Evolutionary conservation across 768 basidiomycete genomes (phyloP), one percentile per base, ranked within the genome.

Genomic region (Naganishia kalamii): DNA sequence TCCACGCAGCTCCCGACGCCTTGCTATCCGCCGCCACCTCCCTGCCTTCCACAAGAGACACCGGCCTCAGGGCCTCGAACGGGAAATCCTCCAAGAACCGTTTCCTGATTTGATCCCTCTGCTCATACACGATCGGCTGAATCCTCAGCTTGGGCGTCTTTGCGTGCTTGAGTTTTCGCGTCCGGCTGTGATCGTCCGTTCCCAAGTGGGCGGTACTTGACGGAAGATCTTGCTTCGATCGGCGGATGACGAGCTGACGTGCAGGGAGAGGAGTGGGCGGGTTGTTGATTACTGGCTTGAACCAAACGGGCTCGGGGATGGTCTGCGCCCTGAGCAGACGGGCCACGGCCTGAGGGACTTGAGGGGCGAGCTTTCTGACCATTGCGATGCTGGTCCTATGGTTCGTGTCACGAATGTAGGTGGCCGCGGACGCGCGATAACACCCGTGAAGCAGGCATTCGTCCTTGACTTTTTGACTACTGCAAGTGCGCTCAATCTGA

Each of bases 41-140:
- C 47, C 44, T 37, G 17, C 82, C 82, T 79, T 99, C 96, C 0
- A 89, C 84, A 59, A 99, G 76, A 12, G 84, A 86, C 10, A 82
- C 81, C 1, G 91, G 86, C 46, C 93, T 83, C 78, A 93, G 89
- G 1, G 91, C 88, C 80, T 99, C 93, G 74, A 96, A 96, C 7
- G 96, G 92, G 76, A 96, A 93, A 80, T 99, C 96, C 44, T 82
- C 81, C 81, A 93, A 98, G 82, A 99, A 98, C 76, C 90, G 89
- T 62, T 85, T 82, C 37, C 96, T 86, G 65, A 98, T 81, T 67
- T 84, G 82, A 77, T 99, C 96, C 74, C 94, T 91, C 43, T 88
- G 90, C 47, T 88, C 64, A 73, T 91, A 92, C 61, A 81, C 81
- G 60, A 93, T 82, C 15, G 84, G 83, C 49, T 83, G 66, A 0